Evolutionary conservation across 352 stramenopile genomes (phyloP), one percentile per base, ranked within the genome.

Genomic region (Phytopythium vexans): DNA sequence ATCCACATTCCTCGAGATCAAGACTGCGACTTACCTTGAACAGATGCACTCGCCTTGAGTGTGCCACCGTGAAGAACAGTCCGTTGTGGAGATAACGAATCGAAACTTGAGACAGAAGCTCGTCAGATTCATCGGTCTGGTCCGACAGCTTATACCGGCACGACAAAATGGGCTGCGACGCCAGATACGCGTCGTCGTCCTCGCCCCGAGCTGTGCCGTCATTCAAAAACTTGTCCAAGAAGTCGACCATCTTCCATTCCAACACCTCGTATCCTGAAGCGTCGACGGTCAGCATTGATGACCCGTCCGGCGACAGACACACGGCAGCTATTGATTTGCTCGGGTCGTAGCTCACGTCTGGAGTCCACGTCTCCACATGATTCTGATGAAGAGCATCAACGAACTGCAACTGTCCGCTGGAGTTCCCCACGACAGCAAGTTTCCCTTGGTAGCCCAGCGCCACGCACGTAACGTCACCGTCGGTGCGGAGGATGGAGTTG

Each of bases 21-120:
- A 27, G 21, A 27, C 21, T 33, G 31, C 21, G 34, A 14, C 45
- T 32, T 68, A 77, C 68, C 62, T 74, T 77, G 47, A 72, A 74
- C 3, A 77, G 59, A 37, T 58, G 54, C 36, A 77, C 41, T 49
- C 33, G 39, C 55, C 48, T 21, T 11, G 62, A 61, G 34, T 75
- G 54, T n/a, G 56, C n/a, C n/a, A 78, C 69, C 14, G 60, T 53
- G 33, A 78, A 78, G 40, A 69, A 74, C 27, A 65, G 56, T 14
- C 56, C 54, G 11, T 33, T 35, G 12, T 51, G 58, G 52, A 73
- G 46, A 55, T 75, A 78, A 15, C 69, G 69, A 40, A 75, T 75
- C 2, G 51, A 51, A 43, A 54, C 68, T 15, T 62, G 34, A 10
- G 33, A 58, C 8, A 63, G 50, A 3, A 60, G 49, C 3, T 32